Evolutionary conservation across 2,329 filamentous ascomycete genomes (phyloP).

Genomic region (Cytospora paraplurivora): DNA sequence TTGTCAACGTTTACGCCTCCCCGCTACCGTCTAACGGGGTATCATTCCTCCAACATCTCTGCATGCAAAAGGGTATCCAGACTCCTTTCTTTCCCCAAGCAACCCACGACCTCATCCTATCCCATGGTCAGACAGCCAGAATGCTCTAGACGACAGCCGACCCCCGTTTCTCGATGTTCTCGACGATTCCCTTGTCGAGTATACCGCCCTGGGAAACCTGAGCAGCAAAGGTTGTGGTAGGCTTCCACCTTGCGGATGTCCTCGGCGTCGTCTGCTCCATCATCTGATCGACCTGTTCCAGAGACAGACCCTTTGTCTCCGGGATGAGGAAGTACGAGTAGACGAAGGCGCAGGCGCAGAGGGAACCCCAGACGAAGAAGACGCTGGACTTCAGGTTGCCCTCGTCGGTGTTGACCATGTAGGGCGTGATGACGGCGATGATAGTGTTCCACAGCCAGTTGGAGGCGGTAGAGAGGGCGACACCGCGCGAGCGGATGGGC

Average conservation of each 20-base stretch:
- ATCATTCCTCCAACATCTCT: conserved; percentile 10
- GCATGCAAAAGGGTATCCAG: conserved; percentile 16
- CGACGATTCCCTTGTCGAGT: conserved; percentile 37
- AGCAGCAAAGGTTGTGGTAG: conserved; percentile 67
- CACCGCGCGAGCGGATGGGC: conserved; percentile 84
- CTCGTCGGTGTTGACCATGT: conserved; percentile 62
- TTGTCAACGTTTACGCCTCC: conserved; percentile 5
- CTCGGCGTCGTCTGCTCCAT: conserved; percentile 82
- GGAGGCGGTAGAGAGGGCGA: conserved; percentile 81
- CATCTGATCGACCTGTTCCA: conserved; percentile 85
- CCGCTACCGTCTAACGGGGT: conserved; percentile 4
- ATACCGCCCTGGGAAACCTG: conserved; percentile 32
- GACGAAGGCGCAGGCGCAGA: conserved; percentile 60
- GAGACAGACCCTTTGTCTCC: conserved; percentile 74
- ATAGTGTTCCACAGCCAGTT: conserved; percentile 92
- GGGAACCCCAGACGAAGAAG: conserved; percentile 75
- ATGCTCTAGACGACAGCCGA: conserved; percentile 38
- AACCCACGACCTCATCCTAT: neutral
- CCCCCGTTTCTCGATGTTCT: conserved; percentile 36
- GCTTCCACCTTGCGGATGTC: conserved; percentile 75
- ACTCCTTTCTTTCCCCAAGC: neutral
- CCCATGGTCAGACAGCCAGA: neutral
- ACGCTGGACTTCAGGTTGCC: conserved; percentile 70
- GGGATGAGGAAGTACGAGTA: conserved; percentile 76
- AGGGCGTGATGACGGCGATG: conserved; percentile 71